These are phyloP conservation scores for Achaetomium macrosporum DNA, from an alignment of 2,329 filamentous ascomycete genomes.

Conservation along the genomic window DNA sequence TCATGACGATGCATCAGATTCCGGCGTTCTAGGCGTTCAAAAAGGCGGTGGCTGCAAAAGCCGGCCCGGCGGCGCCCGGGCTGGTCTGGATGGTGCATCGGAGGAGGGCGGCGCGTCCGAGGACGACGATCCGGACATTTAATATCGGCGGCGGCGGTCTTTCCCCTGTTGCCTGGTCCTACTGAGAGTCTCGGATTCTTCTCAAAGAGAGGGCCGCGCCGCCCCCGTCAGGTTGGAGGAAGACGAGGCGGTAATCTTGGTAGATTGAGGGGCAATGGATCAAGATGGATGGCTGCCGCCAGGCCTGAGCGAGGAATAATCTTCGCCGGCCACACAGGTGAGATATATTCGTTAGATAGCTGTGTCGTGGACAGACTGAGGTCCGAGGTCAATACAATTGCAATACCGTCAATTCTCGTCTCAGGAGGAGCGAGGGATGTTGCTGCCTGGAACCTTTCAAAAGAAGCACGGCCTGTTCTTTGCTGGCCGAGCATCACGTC, in stretches of 20 bases:
- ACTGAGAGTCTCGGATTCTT: conserved; percentile 27
- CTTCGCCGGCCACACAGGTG: not conserved
- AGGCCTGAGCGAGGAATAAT: conserved; percentile 7
- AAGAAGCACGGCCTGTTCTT: too few species aligned
- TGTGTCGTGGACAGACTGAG: not conserved
- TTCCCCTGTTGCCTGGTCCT: conserved; percentile 64
- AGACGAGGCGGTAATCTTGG: conserved; percentile 22
- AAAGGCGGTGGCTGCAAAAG: conserved; percentile 29
- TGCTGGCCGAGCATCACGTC: too few species aligned
- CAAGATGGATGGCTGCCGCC: conserved; percentile 59
- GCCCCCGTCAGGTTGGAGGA: not conserved
- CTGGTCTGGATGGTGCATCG: conserved; percentile 32
- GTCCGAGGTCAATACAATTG: conserved; percentile 1
- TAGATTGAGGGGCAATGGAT: conserved; percentile 55
- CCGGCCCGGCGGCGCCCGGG: conserved; percentile 26
- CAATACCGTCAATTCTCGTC: not conserved
- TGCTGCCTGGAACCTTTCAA: too few species aligned
- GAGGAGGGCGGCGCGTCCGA: conserved; percentile 51
- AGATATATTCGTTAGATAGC: not conserved
- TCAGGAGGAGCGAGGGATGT: not conserved
- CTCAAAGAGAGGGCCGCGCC: not conserved
- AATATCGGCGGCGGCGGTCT: conserved; percentile 53
- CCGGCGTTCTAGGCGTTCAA: conserved; percentile 49
- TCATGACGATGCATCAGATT: conserved; percentile 35
- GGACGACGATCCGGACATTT: conserved; percentile 61